Evolutionary conservation across 208 protist genomes (phyloP).

Genomic region (Trypanosomatidae sp.): DNA sequence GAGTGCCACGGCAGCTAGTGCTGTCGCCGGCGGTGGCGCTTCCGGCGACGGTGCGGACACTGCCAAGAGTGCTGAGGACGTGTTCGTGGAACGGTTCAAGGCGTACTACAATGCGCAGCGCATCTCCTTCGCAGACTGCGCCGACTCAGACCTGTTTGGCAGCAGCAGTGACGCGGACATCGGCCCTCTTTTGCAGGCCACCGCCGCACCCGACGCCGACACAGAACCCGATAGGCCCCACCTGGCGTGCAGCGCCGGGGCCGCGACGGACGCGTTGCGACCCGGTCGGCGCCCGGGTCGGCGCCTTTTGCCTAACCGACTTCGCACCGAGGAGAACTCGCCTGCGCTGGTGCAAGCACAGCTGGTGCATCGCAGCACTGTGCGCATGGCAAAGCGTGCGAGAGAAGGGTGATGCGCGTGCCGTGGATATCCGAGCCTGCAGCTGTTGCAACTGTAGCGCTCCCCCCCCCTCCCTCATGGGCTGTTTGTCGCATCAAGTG

Average conservation of each 20-base stretch:
- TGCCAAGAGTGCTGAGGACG: conserved; percentile 8
- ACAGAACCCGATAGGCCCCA: not conserved
- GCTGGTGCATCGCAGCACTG: conserved; percentile 51
- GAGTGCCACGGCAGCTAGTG: conserved; percentile 1
- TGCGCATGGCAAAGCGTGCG: conserved; percentile 29
- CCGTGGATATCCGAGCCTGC: not conserved
- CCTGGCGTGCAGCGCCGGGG: not conserved
- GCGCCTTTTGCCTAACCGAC: conserved; percentile 26
- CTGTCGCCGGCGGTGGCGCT: not conserved
- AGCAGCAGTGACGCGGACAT: conserved; percentile 19
- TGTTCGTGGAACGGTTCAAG: conserved; percentile 32
- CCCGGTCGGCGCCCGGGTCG: conserved; percentile 12
- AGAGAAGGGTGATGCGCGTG: conserved; percentile 11
- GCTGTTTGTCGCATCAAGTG: not conserved
- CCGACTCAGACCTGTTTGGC: conserved; percentile 8
- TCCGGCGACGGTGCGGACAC: conserved; percentile 13
- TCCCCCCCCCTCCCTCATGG: not conserved
- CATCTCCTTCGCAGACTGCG: conserved; percentile 21
- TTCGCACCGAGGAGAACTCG: conserved; percentile 21
- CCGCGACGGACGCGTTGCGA: not conserved
- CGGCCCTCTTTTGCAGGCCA: conserved; percentile 8
- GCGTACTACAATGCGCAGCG: conserved; percentile 27
- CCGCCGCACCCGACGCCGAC: not conserved
- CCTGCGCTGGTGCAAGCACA: conserved; percentile 38
- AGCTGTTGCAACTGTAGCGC: not conserved